Base-by-base conservation (phyloP, 306 rosid genomes). In the Albizia julibrissin region DNA sequence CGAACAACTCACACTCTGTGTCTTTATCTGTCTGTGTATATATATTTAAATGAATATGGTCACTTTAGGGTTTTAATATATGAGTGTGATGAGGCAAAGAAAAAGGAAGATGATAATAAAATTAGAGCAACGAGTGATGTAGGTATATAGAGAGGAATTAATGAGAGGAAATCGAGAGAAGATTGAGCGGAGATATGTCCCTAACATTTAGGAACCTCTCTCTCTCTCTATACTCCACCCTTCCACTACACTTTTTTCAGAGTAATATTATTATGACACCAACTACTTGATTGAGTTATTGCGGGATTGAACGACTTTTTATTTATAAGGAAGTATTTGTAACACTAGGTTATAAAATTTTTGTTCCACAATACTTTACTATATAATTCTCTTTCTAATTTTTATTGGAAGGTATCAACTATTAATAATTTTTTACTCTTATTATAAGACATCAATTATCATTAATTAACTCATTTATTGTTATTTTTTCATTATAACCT, bases 111-210 rank as follows among this genome's bases (percentile, higher is more conserved):
- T 5, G 12, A 54, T 3, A 49, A 52, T 52, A 18, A 54, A n/a
- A 54, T 54, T 8, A 52, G n/a, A 56, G 62, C 0, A 7, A 19
- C 61, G 21, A 19, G 24, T n/a, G 11, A n/a, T 27, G 62, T 56
- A 8, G 62, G 62, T 56, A 8, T n/a, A 21, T 21, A 15, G 10
- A 1, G 70, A 72, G 70, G 15, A 79, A 56, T 56, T n/a, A 9
- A 37, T 82, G 94, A 80, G 89, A 89, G 83, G 83, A 91, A 84
- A 89, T 91, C 86, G 85, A 91, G 92, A 76, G 82, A 89, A 86
- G 95, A 91, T 91, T 81, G 88, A 79, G 83, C 52, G 84, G 88
- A 86, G 96, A 91, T 87, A 70, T 85, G 85, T 78, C 78, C 74
- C 62, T 21, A 9, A n/a, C 4, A 56, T 1, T 56, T 56, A 56